These are phyloP conservation scores for Penicillium sclerotiorum DNA, from an alignment of 2,329 filamentous ascomycete genomes.

Conservation along the genomic window DNA sequence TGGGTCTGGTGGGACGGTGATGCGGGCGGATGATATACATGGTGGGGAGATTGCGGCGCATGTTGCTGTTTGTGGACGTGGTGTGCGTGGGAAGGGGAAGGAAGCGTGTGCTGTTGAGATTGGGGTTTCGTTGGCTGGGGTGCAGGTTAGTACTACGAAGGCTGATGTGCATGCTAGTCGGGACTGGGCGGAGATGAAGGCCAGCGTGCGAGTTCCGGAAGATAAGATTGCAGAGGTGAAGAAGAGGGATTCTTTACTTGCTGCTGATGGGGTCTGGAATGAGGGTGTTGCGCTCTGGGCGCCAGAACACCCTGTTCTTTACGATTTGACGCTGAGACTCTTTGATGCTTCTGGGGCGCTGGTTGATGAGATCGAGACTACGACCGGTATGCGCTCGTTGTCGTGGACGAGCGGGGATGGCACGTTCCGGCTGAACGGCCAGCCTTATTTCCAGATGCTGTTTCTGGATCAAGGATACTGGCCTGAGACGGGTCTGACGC, in stretches of 20 bases:
- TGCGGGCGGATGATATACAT: slow-evolving; percentile 60
- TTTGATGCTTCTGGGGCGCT: slow-evolving; percentile 36
- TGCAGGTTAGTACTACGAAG: slow-evolving; percentile 49
- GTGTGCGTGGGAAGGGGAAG: slow-evolving; percentile 20
- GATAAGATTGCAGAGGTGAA: slow-evolving; percentile 19
- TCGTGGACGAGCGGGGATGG: slow-evolving; percentile 62
- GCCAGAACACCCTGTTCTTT: slow-evolving; percentile 64
- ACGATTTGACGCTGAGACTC: slow-evolving; percentile 61
- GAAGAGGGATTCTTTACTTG: slow-evolving; percentile 31
- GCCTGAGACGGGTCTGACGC: slow-evolving; percentile 68
- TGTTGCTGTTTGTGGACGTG: slow-evolving; percentile 50
- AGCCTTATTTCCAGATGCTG: slow-evolving; percentile 68
- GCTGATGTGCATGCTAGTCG: slow-evolving; percentile 54
- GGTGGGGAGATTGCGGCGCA: slow-evolving; percentile 54
- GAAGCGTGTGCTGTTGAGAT: slow-evolving; percentile 54
- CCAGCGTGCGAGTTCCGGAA: slow-evolving; percentile 53
- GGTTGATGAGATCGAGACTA: slow-evolving; percentile 60
- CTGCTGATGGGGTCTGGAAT: slow-evolving; percentile 55
- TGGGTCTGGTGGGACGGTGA: slow-evolving; percentile 62
- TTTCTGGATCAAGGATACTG: slow-evolving; percentile 73
- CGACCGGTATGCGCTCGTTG: slow-evolving; percentile 63
- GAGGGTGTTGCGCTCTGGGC: slow-evolving; percentile 66
- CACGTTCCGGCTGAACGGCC: slow-evolving; percentile 66
- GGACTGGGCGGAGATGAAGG: slow-evolving; percentile 51
- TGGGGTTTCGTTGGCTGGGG: slow-evolving; percentile 55